Base-by-base conservation (phyloP, 768 basidiomycete species). In the Tulasnella sp. region DNA sequence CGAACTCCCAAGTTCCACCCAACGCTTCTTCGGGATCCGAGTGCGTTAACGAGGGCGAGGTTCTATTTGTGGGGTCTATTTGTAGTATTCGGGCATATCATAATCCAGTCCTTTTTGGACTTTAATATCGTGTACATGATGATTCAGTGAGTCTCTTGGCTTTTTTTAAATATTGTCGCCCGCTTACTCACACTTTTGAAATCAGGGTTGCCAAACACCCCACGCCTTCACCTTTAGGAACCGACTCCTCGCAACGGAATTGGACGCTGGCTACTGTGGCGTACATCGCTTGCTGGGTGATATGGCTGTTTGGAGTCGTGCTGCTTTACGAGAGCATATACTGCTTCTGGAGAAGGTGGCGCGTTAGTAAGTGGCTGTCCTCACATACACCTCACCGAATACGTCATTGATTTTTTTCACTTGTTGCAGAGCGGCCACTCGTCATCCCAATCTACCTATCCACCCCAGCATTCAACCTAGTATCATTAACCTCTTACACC, bases 91-190 rank as follows among this genome's bases (percentile, higher is more conserved):
- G 89, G 88, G 25, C 91, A 93, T 71, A 45, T 79, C 25, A 75
- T 89, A 34, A 81, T 93, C 11, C 93, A 95, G 82, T 89, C 91
- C 0, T 96, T 91, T 81, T 90, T 96, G 82, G 95, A 97, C 81
- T 94, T 95, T 82, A 95, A 96, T 82, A 89, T 91, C 79, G 89
- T 91, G 79, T 96, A 90, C 84, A 89, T 94, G 79, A 82, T 96
- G 79, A 81, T 94, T 54, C 89, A 94, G 93, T 95, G 81, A 85
- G 94, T 90, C 17, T 58, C 64, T 49, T 76, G 3, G 5, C 67
- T 74, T 75, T 45, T 71, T 67, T 42, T 58, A 45, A 39, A 75
- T n/a, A 54, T 45, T 74, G 72, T 58, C 69, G 67, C 64, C 22
- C 42, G 8, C 34, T 79, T 77, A 29, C 58, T 71, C 6, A 52